A percentile compares a stretch with the other conserved stretches of the same genome.
Evolutionary conservation across 2,329 filamentous ascomycete species (phyloP).

Genomic region (Anthostomella pinea): DNA sequence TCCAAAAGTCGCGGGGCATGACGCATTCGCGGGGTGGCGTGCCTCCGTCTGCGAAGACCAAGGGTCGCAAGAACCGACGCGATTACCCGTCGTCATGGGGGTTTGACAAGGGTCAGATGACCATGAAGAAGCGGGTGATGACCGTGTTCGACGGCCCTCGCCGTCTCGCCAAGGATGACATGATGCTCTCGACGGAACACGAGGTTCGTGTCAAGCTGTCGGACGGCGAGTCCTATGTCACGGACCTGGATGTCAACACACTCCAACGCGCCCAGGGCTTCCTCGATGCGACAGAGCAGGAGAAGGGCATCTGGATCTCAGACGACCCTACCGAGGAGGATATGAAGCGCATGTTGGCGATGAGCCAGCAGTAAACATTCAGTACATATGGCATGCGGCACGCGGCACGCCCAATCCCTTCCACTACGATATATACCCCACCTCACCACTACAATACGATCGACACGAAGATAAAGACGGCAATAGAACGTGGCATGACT

Average conservation of each 20-base stretch:
- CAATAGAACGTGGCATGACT: conserved; percentile 18
- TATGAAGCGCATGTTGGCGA: conserved; percentile 57
- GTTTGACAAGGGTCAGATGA: conserved; percentile 89
- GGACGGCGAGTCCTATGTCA: conserved; percentile 77
- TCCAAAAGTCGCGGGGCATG: conserved; percentile 68
- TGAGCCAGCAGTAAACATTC: conserved; percentile 36
- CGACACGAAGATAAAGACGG: conserved; percentile 18
- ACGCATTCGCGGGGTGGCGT: conserved; percentile 77
- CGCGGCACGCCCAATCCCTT: conserved; percentile 11
- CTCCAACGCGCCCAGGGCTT: conserved; percentile 85
- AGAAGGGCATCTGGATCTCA: conserved; percentile 81
- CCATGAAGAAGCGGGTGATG: conserved; percentile 95
- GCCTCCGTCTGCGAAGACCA: conserved; percentile 50
- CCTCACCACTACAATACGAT: conserved; percentile 19
- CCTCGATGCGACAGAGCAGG: conserved; percentile 73
- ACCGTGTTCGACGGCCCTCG: conserved; percentile 87
- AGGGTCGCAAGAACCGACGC: conserved; percentile 84
- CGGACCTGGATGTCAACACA: conserved; percentile 89
- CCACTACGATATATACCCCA: conserved; percentile 14
- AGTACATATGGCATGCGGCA: conserved; percentile 9
- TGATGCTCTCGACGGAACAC: conserved; percentile 95
- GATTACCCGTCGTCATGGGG: conserved; percentile 95
- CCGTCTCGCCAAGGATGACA: conserved; percentile 93
- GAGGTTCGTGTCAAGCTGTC: conserved; percentile 84
- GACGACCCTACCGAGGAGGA: conserved; percentile 66